Conservation (phyloP, 2,329 filamentous ascomycete species). For the Fusarium abutilonis region DNA sequence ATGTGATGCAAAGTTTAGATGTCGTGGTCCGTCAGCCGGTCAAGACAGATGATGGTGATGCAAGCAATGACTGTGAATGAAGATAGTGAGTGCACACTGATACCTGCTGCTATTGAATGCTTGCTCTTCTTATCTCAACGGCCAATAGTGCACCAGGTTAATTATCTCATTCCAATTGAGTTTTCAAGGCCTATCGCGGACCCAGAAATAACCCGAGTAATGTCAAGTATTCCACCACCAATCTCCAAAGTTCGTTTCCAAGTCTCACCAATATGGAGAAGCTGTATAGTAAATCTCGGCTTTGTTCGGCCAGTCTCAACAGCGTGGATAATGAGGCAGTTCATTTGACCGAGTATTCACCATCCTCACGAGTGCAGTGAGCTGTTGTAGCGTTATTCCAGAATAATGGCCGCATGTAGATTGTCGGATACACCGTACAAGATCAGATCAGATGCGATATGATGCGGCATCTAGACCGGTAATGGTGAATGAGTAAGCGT, state of each 20-base stretch:
- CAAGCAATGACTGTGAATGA: background rate
- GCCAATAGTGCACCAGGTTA: background rate
- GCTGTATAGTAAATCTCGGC: slow-evolving; percentile 16
- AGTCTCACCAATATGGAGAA: slow-evolving; percentile 16
- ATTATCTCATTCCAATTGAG: slow-evolving; percentile 23
- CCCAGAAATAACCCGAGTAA: slow-evolving; percentile 22
- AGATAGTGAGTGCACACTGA: background rate
- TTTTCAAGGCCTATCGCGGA: slow-evolving; percentile 23
- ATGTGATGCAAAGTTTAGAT: background rate
- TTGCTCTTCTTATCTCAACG: slow-evolving; percentile 23
- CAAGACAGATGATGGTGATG: background rate
- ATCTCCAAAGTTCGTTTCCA: slow-evolving; percentile 11
- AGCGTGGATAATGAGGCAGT: slow-evolving; percentile 21
- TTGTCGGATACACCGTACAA: slow-evolving; percentile 15
- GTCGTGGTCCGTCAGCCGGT: background rate
- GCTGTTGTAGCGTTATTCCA: background rate
- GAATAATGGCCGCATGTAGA: background rate
- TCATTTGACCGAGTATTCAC: slow-evolving; percentile 31
- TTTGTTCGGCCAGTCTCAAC: slow-evolving; percentile 21
- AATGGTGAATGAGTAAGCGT: background rate
- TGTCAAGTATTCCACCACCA: background rate
- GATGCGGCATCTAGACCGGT: slow-evolving; percentile 3
- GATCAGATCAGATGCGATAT: slow-evolving; percentile 19
- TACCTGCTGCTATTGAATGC: background rate
- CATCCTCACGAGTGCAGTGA: slow-evolving; percentile 12